Conservation (phyloP, 768 basidiomycete genomes). For the Trametes sanguinea region DNA sequence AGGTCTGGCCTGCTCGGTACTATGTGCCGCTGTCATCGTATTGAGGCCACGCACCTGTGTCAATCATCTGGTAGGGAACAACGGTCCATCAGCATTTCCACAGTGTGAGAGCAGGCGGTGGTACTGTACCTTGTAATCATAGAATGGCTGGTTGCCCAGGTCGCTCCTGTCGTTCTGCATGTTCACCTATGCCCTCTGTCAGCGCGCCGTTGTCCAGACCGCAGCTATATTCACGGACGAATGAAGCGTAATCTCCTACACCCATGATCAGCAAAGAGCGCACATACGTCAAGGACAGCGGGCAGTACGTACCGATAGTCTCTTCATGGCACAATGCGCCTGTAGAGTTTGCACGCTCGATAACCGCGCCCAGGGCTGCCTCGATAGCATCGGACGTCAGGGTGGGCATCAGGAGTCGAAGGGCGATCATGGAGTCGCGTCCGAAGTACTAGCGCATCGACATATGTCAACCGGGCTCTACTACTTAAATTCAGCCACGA, state of each 20-base stretch:
- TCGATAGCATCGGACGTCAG: conserved; percentile 44
- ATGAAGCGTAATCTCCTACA: conserved; percentile 10
- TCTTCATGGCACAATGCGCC: conserved; percentile 39
- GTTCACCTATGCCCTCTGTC: conserved; percentile 33
- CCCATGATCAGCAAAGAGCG: background rate
- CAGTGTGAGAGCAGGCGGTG: too few species aligned
- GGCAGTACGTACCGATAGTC: conserved; percentile 41
- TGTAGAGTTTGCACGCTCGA: conserved; percentile 38
- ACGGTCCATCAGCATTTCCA: too few species aligned
- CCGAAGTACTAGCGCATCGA: conserved; percentile 32
- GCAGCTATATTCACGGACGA: background rate
- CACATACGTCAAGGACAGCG: conserved; percentile 1
- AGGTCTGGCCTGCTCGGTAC: conserved; percentile 31
- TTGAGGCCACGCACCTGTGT: background rate
- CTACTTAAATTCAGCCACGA: background rate
- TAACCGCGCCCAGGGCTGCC: conserved; percentile 45
- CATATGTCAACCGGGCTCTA: background rate
- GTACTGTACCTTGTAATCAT: conserved; percentile 38
- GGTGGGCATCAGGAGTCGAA: conserved; percentile 44
- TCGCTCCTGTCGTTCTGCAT: conserved; percentile 39
- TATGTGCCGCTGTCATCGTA: background rate
- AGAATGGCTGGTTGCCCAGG: conserved; percentile 43
- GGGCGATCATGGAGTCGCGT: conserved; percentile 45
- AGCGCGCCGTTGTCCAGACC: conserved; percentile 32
- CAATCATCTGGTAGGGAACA: conserved; percentile 24